A percentile compares a stretch with the other conserved stretches of the same genome.
Evolutionary conservation across 768 basidiomycete species (phyloP).

Genomic region (Floccularia luteovirens): DNA sequence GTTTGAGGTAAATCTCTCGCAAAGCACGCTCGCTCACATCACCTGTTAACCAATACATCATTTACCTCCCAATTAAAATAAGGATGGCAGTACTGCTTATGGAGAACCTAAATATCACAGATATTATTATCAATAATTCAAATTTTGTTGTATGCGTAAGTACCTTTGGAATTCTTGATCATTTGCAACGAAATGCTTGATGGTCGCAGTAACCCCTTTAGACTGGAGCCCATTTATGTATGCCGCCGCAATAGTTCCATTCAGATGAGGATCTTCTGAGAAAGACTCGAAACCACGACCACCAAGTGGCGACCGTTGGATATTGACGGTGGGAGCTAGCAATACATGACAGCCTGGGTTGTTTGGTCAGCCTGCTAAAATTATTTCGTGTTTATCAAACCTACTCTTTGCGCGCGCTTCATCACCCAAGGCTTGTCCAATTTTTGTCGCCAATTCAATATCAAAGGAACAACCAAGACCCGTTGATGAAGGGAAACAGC

Average conservation of each 20-base stretch:
- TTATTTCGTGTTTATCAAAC: conserved; percentile 2
- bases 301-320: conserved; percentile 50
- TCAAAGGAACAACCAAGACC: conserved; percentile 53
- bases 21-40: conserved; percentile 51
- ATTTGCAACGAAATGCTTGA: conserved; percentile 60
- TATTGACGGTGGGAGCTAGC: conserved; percentile 61
- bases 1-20: conserved; percentile 59
- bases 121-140: not conserved
- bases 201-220: conserved; percentile 48
- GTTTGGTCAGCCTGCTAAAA: not conserved
- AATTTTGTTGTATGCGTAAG: not conserved
- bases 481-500: conserved; percentile 51
- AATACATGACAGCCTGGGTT: conserved; percentile 34
- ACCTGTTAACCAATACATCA: conserved; percentile 15
- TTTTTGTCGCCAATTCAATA: conserved; percentile 31
- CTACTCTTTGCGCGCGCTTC: conserved; percentile 43
- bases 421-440: conserved; percentile 46
- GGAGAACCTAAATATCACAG: conserved; percentile 25
- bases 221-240: conserved; percentile 59
- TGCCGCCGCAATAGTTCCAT: conserved; percentile 47
- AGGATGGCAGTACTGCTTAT: conserved; percentile 29
- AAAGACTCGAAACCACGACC: conserved; percentile 57
- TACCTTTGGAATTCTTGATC: conserved; percentile 55
- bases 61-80: not conserved
- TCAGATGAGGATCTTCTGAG: conserved; percentile 53